Conservation (phyloP, 2,329 filamentous ascomycete species). For the Chaetomiaceae sp. region DNA sequence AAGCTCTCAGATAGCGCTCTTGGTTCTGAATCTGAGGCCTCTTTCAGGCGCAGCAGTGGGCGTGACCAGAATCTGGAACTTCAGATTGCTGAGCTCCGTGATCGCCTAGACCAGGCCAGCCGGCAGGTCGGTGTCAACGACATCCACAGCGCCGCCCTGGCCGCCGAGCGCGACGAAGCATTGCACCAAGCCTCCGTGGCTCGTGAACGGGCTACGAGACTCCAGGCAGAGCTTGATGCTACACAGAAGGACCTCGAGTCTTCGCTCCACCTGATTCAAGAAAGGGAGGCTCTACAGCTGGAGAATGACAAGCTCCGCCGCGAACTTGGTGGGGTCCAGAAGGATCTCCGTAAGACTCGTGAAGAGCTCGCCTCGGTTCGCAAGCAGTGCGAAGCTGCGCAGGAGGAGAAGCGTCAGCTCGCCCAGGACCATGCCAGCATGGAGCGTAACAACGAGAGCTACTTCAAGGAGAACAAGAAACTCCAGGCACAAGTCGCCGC, state of each 20-base stretch:
- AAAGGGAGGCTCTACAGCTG: conserved; percentile 30
- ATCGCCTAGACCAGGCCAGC: conserved; percentile 56
- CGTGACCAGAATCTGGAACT: conserved; percentile 32
- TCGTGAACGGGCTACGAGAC: conserved; percentile 36
- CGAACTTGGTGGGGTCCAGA: conserved; percentile 33
- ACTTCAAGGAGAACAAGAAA: conserved; percentile 48
- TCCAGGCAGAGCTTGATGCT: conserved; percentile 32
- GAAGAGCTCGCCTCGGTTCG: conserved; percentile 44
- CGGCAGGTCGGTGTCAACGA: conserved; percentile 57
- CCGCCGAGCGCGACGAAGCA: conserved; percentile 59
- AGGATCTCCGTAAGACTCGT: conserved; percentile 40
- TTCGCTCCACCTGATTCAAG: conserved; percentile 33
- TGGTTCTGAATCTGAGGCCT: conserved; percentile 38
- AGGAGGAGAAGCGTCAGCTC: conserved; percentile 40
- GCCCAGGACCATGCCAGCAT: conserved; percentile 47
- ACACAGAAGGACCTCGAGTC: conserved; percentile 36
- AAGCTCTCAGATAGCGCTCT: conserved; percentile 38
- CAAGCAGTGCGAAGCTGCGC: conserved; percentile 28
- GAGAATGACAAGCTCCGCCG: conserved; percentile 37
- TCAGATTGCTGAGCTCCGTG: conserved; percentile 53
- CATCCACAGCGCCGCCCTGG: conserved; percentile 56
- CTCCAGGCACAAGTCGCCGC: conserved; percentile 28
- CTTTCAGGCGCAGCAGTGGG: conserved; percentile 37
- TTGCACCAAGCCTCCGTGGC: conserved; percentile 56
- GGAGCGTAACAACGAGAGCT: conserved; percentile 49